Conservation (phyloP, 1,284 basidiomycete genomes). For the Rhodofomes roseus region DNA sequence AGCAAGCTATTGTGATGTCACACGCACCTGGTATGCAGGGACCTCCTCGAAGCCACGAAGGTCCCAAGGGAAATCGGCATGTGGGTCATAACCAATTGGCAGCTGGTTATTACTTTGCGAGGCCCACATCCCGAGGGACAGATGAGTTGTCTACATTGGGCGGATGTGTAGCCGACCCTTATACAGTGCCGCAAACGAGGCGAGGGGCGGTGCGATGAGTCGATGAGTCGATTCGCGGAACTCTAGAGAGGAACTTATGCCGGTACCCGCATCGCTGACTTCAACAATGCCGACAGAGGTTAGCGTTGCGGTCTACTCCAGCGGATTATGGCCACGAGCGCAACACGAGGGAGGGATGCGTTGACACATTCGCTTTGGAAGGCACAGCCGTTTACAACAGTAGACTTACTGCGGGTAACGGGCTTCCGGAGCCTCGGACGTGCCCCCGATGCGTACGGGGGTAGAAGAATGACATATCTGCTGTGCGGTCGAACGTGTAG, state of each 20-base stretch:
- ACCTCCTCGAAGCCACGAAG: neutral
- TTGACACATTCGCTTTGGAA: neutral
- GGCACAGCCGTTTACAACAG: neutral
- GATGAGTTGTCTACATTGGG: neutral
- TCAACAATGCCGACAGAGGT: neutral
- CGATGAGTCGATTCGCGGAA: neutral
- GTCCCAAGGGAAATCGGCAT: neutral
- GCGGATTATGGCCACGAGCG: neutral
- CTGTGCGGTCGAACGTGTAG: neutral
- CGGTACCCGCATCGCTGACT: neutral
- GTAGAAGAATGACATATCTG: neutral
- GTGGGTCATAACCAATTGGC: neutral
- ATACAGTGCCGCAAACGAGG: neutral
- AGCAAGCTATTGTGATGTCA: neutral
- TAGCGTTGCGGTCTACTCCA: neutral
- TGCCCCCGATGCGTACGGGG: neutral
- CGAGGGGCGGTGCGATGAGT: neutral
- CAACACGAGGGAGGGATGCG: neutral
- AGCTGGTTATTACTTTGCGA: neutral
- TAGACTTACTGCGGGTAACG: neutral
- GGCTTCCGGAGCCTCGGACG: constrained; percentile 1
- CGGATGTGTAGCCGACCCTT: neutral
- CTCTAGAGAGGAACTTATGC: neutral
- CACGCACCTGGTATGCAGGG: neutral
- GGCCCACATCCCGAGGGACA: constrained; percentile 1